Evolutionary conservation across 495 filamentous ascomycete species (phyloP).

Genomic region (Bryoglossum gracile): DNA sequence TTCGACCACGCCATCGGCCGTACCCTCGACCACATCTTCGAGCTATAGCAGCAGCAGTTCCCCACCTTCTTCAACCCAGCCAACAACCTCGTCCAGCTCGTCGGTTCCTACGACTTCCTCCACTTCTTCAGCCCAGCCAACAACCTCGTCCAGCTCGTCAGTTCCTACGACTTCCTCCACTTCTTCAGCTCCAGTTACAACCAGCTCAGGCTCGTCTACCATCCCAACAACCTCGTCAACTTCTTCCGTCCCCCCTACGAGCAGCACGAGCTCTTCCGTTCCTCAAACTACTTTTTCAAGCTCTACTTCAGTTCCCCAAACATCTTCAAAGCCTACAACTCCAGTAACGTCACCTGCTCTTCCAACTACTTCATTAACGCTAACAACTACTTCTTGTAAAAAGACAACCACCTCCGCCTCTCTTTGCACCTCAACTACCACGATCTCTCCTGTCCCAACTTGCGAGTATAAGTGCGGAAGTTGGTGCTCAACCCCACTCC

Average conservation of each 20-base stretch:
- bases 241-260: not conserved
- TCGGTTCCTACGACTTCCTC: slow-evolving; percentile 4
- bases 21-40: slow-evolving; percentile 1
- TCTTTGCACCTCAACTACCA: slow-evolving; percentile 30
- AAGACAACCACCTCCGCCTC: slow-evolving; percentile 26
- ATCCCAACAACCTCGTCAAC: slow-evolving; percentile 8
- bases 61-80: not conserved
- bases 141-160: not conserved
- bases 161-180: not conserved
- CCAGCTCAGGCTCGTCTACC: slow-evolving; percentile 16
- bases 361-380: not conserved
- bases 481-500: slow-evolving; percentile 43
- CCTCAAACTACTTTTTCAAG: not conserved
- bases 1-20: not conserved
- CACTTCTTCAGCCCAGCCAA: not conserved
- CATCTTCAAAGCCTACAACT: not conserved
- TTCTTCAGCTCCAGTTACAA: not conserved
- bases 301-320: not conserved
- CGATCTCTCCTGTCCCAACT: slow-evolving; percentile 32
- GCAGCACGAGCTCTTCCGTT: not conserved
- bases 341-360: not conserved
- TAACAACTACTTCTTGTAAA: not conserved
- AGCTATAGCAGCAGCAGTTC: not conserved
- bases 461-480: slow-evolving; percentile 45
- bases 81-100: slow-evolving; percentile 13